phyloP scores from a whole-genome alignment of 2,329 filamentous ascomycete species.

The Nothophaeocryptopus gaeumannii region DNA sequence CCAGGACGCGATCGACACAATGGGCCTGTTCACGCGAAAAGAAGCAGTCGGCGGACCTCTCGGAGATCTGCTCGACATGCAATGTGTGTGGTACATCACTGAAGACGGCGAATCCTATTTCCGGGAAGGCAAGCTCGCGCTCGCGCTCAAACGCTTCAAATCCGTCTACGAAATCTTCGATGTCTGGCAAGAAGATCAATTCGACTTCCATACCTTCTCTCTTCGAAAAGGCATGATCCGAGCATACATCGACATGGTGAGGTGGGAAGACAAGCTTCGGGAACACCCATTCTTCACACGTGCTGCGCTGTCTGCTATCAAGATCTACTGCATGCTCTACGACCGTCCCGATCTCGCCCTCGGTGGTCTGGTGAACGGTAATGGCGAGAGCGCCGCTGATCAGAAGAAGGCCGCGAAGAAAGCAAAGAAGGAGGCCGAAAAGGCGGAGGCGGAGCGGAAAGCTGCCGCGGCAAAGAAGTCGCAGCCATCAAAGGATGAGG shows the following conservation, averaged over 20 bases:
- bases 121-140: constrained; percentile 74
- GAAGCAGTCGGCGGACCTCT: constrained; percentile 85
- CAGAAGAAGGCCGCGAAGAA: constrained; percentile 69
- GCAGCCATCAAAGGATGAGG: constrained; percentile 53
- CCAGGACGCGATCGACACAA: constrained; percentile 78
- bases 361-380: constrained; percentile 67
- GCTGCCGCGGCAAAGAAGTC: constrained; percentile 45
- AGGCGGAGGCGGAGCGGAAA: constrained; percentile 80
- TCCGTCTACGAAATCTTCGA: constrained; percentile 90
- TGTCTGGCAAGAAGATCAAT: constrained; percentile 96
- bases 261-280: constrained; percentile 88
- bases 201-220: constrained; percentile 97
- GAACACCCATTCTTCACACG: constrained; percentile 91
- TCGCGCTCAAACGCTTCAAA: constrained; percentile 90
- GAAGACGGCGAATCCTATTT: constrained; percentile 91
- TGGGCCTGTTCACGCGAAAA: constrained; percentile 90
- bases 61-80: constrained; percentile 93
- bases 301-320: constrained; percentile 76
- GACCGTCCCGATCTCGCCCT: constrained; percentile 70
- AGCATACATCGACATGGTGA: constrained; percentile 92
- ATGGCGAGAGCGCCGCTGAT: constrained; percentile 74
- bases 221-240: constrained; percentile 94
- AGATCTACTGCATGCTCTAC: constrained; percentile 73
- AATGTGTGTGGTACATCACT: constrained; percentile 94
- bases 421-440: constrained; percentile 72